Percentiles rank a stretch among this genome's conserved stretches.
phyloP scores from a whole-genome alignment of 768 basidiomycete species.

The Collybia mongolica region DNA sequence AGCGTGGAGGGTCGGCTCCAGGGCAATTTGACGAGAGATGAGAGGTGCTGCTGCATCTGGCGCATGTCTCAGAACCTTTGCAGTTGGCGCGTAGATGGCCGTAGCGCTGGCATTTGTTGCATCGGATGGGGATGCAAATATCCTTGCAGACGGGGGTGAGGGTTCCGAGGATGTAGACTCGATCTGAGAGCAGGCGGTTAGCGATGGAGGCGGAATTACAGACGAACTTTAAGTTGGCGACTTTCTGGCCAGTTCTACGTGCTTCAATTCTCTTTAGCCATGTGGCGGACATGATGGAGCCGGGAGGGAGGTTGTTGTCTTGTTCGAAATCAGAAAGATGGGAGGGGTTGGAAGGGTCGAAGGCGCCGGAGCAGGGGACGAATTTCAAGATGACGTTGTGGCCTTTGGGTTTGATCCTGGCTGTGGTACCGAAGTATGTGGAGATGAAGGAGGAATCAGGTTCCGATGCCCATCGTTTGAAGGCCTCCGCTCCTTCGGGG shows the following conservation, averaged over 20 bases:
- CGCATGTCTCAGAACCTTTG: not conserved
- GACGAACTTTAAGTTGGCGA: not conserved
- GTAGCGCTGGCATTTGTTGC: conserved; percentile 9
- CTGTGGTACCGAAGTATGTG: not conserved
- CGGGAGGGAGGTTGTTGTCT: too few relatives aligned
- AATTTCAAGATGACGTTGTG: not conserved
- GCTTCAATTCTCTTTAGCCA: too few relatives aligned
- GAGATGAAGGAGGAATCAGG: not conserved
- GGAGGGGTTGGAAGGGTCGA: not conserved
- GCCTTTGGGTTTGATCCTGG: not conserved
- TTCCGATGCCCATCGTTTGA: not conserved
- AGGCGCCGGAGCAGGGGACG: not conserved
- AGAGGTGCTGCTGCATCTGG: conserved; percentile 1
- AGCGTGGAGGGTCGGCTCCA: not conserved
- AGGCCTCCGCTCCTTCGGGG: not conserved
- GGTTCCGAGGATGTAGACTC: not conserved
- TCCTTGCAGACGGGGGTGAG: not conserved
- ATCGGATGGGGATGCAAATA: conserved; percentile 1
- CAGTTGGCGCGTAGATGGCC: conserved; percentile 3
- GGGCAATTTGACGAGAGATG: not conserved
- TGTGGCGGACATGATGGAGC: too few relatives aligned
- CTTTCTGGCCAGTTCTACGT: too few relatives aligned
- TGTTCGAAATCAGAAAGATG: not conserved
- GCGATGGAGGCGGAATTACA: not conserved
- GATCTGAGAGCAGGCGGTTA: not conserved